Conservation (phyloP, 148 eudicot genomes). For the Agrostemma githago region DNA sequence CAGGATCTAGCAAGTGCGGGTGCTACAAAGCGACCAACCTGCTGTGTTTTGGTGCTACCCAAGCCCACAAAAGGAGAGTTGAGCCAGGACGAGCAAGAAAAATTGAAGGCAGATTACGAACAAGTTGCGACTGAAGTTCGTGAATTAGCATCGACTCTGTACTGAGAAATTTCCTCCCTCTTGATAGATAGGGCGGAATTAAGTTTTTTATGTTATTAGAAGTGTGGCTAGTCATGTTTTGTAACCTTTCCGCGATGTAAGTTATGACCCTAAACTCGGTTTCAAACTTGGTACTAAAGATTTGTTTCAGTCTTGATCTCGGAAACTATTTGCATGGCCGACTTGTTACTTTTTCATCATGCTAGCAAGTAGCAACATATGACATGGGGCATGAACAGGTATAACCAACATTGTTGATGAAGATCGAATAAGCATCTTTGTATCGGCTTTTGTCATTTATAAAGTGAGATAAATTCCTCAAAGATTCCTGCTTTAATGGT, state of each 20-base stretch:
- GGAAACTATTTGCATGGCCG: background rate
- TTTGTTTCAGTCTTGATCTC: background rate
- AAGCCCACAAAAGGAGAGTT: slow-evolving; percentile 89
- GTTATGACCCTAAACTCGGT: background rate
- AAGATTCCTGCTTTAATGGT: background rate
- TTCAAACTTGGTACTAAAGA: background rate
- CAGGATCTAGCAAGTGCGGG: slow-evolving; percentile 98
- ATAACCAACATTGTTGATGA: background rate
- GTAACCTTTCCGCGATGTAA: slow-evolving; percentile 13
- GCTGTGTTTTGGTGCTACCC: slow-evolving; percentile 81
- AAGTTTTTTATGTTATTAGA: background rate
- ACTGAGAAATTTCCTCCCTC: slow-evolving; percentile 21
- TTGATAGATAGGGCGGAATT: background rate
- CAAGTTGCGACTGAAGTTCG: slow-evolving; percentile 60
- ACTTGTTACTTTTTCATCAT: background rate
- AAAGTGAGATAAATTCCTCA: background rate
- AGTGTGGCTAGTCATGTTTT: slow-evolving; percentile 12
- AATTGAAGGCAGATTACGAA: slow-evolving; percentile 60
- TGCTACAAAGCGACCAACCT: slow-evolving; percentile 94
- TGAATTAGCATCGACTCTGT: slow-evolving; percentile 54
- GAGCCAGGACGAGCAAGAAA: slow-evolving; percentile 57
- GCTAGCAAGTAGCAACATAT: background rate
- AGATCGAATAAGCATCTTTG: background rate
- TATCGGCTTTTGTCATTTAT: background rate
- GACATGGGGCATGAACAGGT: background rate